Base-by-base conservation (phyloP, 129 eudicot species). In the Sambucus nigra region DNA sequence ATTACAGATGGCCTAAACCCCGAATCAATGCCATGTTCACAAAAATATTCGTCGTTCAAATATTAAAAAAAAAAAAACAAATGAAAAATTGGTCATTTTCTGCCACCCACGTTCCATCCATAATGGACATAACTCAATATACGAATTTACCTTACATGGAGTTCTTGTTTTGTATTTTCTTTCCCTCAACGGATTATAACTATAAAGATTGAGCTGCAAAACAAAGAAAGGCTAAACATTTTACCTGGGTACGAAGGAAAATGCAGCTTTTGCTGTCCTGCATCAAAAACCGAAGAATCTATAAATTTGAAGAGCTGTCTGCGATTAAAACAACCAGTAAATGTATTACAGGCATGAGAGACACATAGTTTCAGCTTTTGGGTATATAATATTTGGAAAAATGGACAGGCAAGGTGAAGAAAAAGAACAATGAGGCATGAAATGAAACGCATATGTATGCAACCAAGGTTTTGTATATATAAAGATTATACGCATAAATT, bases 201-300 rank as follows among this genome's bases (percentile, higher is more conserved):
- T 38, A 65, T 28, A 31, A 55, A 55, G 42, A 54, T 17, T 6
- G 57, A 67, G 5, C 1, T 7, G 45, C 1, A 26, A n/a, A 33
- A 9, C 35, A 16, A 46, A 14, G 33, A 32, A 53, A 20, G 40
- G 54, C 40, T 16, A 33, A 42, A 11, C 20, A 31, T 8, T n/a
- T 61, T 61, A 69, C 68, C 74, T 61, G 33, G 32, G 49, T 11
- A 69, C 33, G 51, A 69, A 69, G 69, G 22, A 69, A 60, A 35
- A 15, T 38, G 61, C 62, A 39, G 46, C 49, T 60, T 42, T 60
- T 40, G 31, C 52, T 42, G 68, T 61, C 73, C 47, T 28, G 50
- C 62, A 69, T 59, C 23, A 44, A 52, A 42, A 14, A 49, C 33
- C 42, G 4, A 21, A 42, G 3, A 20, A 44, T 11, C 41, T 20